Evolutionary conservation across 768 basidiomycete genomes (phyloP), one percentile per base, ranked within the genome.

Genomic region (Tylopilus cervinicoccineus): DNA sequence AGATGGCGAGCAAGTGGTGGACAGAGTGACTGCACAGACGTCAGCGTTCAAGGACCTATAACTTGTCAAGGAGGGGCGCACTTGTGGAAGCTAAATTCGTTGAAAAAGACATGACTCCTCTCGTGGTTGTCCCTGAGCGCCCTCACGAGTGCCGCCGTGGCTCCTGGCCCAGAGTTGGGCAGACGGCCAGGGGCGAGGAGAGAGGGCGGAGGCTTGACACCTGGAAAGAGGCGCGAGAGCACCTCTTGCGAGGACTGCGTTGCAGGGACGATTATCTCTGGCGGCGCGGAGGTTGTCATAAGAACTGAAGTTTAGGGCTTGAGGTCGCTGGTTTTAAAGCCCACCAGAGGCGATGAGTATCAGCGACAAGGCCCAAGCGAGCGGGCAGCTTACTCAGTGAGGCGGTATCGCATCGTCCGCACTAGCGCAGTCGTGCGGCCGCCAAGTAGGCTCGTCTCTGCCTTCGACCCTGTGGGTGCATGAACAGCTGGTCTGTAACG

Each of bases 1-100:
- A 88, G 6, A 80, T 64, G 12, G 81, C 81, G 13, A 84, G 65
- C 14, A 78, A 58, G 32, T 78, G 79, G 57, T 86, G 83, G 3
- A 74, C 70, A 28, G 76, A 66, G 65, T 87, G 85, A 50, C 77
- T 79, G 22, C 14, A 12, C 32, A n/a, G n/a, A 11, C 14, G 29
- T 34, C 17, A 55, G 13, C 5, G 17, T 46, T 17, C 38, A 38
- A n/a, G 2, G 11, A 38, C 11, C 2, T 6, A 17, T 16, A 10
- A 36, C 14, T 7, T n/a, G 43, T 2, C 8, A 28, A 24, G 37
- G 38, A 12, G 28, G 28, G 2, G 50, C 60, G 19, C 47, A 68
- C 63, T 66, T 67, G 55, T 67, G 67, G 49, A 67, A 65, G 8
- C 63, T 61, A 24, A 55, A 62, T 16, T 65, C 53, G 50, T 80